Evolutionary conservation across 306 rosid genomes (phyloP), one percentile per base, ranked within the genome.

Genomic region (Vachellia collinsii): DNA sequence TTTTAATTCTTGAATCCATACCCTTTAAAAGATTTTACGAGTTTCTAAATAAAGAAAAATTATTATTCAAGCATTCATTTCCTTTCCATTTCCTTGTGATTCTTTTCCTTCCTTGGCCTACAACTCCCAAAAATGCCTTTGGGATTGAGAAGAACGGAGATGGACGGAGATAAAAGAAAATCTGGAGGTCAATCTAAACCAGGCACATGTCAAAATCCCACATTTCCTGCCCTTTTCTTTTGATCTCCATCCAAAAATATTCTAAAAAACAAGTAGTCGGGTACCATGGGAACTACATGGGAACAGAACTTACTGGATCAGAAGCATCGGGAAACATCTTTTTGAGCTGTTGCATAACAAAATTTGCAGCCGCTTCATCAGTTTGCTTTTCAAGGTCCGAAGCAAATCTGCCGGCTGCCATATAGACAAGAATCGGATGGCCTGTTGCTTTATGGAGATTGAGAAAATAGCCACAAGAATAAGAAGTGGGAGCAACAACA

Each of bases 401-500:
- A 34, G 97, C 97, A 65, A 88, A 90, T 88, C 94, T 86, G 61
- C 97, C 97, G 44, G 97, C 93, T 11, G 88, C 93, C 97, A 91
- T 91, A 72, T 89, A 91, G 76, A 91, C 92, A 37, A 91, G 97
- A 77, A 91, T 76, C 4, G 94, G 97, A 80, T 90, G 85, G 64
- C 94, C 92, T 11, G 94, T 91, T 64, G 94, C 92, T 86, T 91
- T 91, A 66, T 91, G 94, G 85, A 91, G 97, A 82, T 91, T 91
- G 75, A 91, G 93, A 81, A 91, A 91, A 82, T 91, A 91, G 53
- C 93, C 94, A 80, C 97, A 91, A 43, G 87, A 81, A 79, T 90
- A 90, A 23, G 97, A 89, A 79, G 82, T 82, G 3, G 93, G 89
- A 75, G 94, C 94, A 77, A 87, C 97, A 38, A 85, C 51, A 34